Evolutionary conservation across 768 basidiomycete species (phyloP), one percentile per base, ranked within the genome.

Genomic region (Suillus subaureus): DNA sequence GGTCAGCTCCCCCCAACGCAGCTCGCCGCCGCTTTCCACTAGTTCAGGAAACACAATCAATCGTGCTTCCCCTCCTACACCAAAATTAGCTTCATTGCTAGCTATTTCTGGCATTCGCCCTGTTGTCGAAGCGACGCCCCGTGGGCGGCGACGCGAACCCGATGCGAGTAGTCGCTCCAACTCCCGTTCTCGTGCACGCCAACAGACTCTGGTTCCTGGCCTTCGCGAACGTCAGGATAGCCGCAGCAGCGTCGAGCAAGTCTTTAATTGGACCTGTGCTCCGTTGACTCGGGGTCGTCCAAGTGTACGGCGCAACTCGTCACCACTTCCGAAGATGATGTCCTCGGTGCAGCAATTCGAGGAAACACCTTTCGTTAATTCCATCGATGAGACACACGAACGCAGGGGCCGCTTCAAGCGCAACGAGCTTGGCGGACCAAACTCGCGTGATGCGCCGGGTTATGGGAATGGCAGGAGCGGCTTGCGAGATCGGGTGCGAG

Each of bases 401-500:
- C 72, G 76, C 57, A 79, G 90, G 66, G 90, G 90, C 16, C 82
- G 89, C 6, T 77, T 84, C 64, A 80, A 84, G 63, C 80, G 79
- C 9, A 82, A 86, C 7, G 87, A 89, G 70, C 75, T 89, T 61
- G 82, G 84, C 51, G 83, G 79, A 2, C 67, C 77, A 23, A 70
- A 70, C 56, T 78, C 78, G 40, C 76, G 76, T n/a, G 77, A 80
- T 43, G 88, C 85, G 3, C 89, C 89, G 43, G 89, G 89, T 11
- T 87, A 78, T 65, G 89, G 89, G 6, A 79, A 78, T 49, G 89
- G 89, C 61, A 84, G 89, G 61, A 91, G 89, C 68, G 90, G 89
- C 8, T 74, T 91, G 60, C 68, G 84, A 70, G 78, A 80, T 47
- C 79, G 52, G 52, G 26, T 52, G 26, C 51, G 82, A 54, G 79